A percentile compares a stretch with the other conserved stretches of the same genome.
phyloP scores from a whole-genome alignment of 106 monocot genomes.

The Chionographis japonica region DNA sequence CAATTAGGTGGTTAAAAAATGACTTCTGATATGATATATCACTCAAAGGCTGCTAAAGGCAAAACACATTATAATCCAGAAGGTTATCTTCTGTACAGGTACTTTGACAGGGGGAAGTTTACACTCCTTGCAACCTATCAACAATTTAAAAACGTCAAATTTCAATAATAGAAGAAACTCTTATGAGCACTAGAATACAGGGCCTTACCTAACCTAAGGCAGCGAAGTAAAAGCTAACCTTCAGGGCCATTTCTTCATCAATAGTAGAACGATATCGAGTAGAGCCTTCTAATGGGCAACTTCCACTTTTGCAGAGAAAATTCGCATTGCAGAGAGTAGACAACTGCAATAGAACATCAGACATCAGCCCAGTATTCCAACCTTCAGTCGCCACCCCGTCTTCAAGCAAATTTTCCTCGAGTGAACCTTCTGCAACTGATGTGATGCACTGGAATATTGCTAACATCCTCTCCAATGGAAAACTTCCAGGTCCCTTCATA shows the following conservation, averaged over 20 bases:
- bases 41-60: conserved; percentile 2
- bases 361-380: conserved; percentile 43
- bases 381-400: conserved; percentile 14
- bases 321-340: conserved; percentile 92
- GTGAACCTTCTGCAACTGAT: conserved; percentile 45
- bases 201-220: not conserved
- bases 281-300: conserved; percentile 83
- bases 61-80: not conserved
- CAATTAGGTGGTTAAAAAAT: too few relatives aligned
- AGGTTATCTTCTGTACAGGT: conserved; percentile 66
- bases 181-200: not conserved
- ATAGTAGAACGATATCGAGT: conserved; percentile 70
- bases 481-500: conserved; percentile 90
- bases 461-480: conserved; percentile 85
- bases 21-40: not conserved
- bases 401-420: conserved; percentile 22
- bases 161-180: conserved; percentile 1
- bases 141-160: not conserved
- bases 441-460: conserved; percentile 95
- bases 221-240: conserved; percentile 30
- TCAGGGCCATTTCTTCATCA: conserved; percentile 79
- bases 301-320: conserved; percentile 63
- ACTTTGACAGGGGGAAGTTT: conserved; percentile 81
- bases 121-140: conserved; percentile 83
- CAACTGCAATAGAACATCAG: conserved; percentile 82